Percentiles rank a stretch among this genome's conserved stretches.
phyloP scores from a whole-genome alignment of 495 filamentous ascomycete genomes.

The Rhypophila decipiens region DNA sequence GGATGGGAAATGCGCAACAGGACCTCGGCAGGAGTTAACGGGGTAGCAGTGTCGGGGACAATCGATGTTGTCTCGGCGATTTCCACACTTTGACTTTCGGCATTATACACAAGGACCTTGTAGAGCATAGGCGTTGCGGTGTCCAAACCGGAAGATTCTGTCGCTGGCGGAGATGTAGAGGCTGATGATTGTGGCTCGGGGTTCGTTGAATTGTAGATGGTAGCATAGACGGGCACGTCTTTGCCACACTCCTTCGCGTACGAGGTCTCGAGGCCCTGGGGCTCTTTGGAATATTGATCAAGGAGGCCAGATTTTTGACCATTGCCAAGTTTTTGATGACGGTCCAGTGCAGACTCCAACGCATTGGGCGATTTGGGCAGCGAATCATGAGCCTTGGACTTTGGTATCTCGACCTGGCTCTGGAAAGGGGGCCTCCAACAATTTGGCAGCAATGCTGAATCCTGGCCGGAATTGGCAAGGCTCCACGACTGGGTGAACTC shows the following conservation, averaged over 20 bases:
- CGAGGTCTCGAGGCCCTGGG: conserved; percentile 29
- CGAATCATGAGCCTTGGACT: background rate
- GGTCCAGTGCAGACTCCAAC: conserved; percentile 33
- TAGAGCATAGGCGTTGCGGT: conserved; percentile 41
- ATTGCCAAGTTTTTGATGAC: conserved; percentile 5
- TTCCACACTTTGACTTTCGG: conserved; percentile 52
- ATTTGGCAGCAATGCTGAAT: conserved; percentile 10
- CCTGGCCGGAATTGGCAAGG: conserved; percentile 4
- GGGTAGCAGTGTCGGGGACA: conserved; percentile 36
- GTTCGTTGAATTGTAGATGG: conserved; percentile 15
- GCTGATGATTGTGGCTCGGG: background rate
- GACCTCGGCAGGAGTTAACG: conserved; percentile 53
- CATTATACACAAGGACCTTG: conserved; percentile 69
- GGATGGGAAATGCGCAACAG: conserved; percentile 63
- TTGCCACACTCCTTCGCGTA: conserved; percentile 27
- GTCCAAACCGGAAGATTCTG: background rate
- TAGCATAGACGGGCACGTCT: conserved; percentile 17
- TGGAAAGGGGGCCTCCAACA: too few relatives aligned
- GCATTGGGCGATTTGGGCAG: conserved; percentile 6
- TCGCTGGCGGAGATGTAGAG: background rate
- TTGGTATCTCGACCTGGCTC: conserved; percentile 11
- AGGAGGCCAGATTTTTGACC: background rate
- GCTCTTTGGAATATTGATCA: conserved; percentile 30
- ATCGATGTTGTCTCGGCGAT: conserved; percentile 58
- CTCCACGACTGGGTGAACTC: conserved; percentile 37